Conservation (phyloP, 1,284 basidiomycete species). For the Pascua guehoae region DNA sequence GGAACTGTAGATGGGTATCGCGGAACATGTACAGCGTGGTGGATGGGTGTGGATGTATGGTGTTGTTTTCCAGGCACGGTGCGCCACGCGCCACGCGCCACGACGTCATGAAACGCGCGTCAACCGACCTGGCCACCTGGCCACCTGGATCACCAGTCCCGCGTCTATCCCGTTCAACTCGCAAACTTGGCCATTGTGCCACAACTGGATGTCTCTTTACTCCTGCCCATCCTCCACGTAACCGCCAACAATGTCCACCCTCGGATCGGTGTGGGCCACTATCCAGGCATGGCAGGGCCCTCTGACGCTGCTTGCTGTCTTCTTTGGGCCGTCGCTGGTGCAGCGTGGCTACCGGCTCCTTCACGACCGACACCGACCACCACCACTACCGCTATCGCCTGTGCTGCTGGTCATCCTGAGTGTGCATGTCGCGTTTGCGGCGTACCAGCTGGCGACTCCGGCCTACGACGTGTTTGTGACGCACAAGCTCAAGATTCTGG, state of each 20-base stretch:
- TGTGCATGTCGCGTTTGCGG: not conserved
- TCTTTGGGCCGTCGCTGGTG: not conserved
- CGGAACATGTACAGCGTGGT: no score
- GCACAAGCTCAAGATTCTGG: constrained; percentile 21
- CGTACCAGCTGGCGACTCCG: constrained; percentile 6
- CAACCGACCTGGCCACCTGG: no score
- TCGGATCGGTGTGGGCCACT: not conserved
- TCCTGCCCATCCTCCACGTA: no score
- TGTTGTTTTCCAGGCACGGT: no score
- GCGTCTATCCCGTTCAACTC: no score
- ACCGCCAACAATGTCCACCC: not conserved
- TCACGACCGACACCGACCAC: not conserved
- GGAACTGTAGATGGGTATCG: no score
- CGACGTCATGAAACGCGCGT: no score
- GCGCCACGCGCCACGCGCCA: no score
- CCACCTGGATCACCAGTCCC: no score
- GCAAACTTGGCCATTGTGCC: no score
- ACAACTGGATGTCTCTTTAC: not conserved
- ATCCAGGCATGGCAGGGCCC: not conserved
- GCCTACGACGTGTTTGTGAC: constrained; percentile 34
- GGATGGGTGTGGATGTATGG: no score
- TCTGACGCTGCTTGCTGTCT: not conserved
- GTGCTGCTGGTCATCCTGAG: not conserved
- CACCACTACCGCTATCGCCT: not conserved
- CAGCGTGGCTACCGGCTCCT: not conserved